phyloP scores from a whole-genome alignment of 768 basidiomycete species.

The Hirschioporus abietinus region DNA sequence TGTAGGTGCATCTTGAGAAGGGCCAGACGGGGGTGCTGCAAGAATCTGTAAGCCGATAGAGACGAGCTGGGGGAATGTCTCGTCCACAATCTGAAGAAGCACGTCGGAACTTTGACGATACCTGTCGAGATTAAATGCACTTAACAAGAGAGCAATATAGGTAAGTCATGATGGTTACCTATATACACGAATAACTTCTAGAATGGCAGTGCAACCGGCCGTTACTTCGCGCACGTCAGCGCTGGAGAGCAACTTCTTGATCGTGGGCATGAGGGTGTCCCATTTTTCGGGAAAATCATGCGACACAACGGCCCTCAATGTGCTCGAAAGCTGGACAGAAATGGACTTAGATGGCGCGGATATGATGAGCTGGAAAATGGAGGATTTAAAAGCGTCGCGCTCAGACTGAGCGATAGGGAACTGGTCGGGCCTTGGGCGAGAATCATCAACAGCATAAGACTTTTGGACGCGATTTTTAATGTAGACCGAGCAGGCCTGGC shows the following conservation, averaged over 20 bases:
- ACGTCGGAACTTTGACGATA: slow-evolving; percentile 63
- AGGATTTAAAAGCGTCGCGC: slow-evolving; percentile 63
- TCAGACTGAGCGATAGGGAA: slow-evolving; percentile 60
- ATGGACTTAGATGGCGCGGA: slow-evolving; percentile 60
- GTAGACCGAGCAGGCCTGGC: slow-evolving; percentile 83
- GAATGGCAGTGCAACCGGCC: slow-evolving; percentile 71
- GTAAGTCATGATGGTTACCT: slow-evolving; percentile 37
- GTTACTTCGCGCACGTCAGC: slow-evolving; percentile 67
- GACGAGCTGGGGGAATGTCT: slow-evolving; percentile 72
- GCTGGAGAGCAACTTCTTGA: slow-evolving; percentile 59
- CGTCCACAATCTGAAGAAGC: slow-evolving; percentile 50
- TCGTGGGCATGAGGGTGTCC: slow-evolving; percentile 61
- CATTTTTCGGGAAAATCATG: slow-evolving; percentile 78
- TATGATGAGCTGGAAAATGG: slow-evolving; percentile 66
- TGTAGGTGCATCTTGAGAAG: slow-evolving; percentile 67
- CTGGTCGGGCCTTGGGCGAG: slow-evolving; percentile 50
- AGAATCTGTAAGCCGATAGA: slow-evolving; percentile 69
- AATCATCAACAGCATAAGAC: slow-evolving; percentile 51
- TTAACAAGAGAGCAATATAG: not conserved
- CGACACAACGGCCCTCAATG: slow-evolving; percentile 66
- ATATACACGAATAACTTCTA: slow-evolving; percentile 77
- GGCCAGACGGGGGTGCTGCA: slow-evolving; percentile 50
- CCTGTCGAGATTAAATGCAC: slow-evolving; percentile 28
- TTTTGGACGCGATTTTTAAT: slow-evolving; percentile 83
- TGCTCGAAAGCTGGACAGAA: slow-evolving; percentile 69